phyloP scores from a whole-genome alignment of 805 yeast species.

The Candida silvicultrix region DNA sequence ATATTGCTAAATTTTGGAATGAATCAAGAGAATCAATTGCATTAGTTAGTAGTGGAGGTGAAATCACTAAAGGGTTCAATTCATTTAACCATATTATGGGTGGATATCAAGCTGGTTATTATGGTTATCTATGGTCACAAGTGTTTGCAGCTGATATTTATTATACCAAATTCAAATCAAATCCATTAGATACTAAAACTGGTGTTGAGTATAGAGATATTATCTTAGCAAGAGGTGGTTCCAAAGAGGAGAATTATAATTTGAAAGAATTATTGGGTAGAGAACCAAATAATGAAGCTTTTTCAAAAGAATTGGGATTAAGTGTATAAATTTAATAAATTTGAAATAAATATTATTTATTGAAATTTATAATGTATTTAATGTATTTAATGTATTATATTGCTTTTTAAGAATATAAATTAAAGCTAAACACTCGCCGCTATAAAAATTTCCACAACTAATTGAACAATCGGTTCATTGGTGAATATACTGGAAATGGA shows the following conservation, averaged over 20 bases:
- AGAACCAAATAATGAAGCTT: conserved; percentile 67
- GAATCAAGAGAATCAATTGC: conserved; percentile 56
- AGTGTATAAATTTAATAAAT: too few species aligned
- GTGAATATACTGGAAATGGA: too few species aligned
- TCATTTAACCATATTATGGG: conserved; percentile 74
- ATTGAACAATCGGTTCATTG: too few species aligned
- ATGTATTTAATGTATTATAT: too few species aligned
- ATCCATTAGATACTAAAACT: conserved; percentile 55
- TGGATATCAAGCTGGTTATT: conserved; percentile 83
- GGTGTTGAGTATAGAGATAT: conserved; percentile 69
- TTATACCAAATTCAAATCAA: conserved; percentile 57
- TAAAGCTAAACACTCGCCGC: too few species aligned
- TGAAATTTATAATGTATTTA: too few species aligned
- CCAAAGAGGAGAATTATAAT: conserved; percentile 60
- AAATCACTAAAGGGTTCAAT: conserved; percentile 57
- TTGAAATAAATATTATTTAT: too few species aligned
- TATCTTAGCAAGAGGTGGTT: conserved; percentile 67
- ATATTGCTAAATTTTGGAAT: conserved; percentile 59
- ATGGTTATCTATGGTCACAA: conserved; percentile 81
- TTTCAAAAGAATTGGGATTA: conserved; percentile 60
- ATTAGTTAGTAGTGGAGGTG: conserved; percentile 48
- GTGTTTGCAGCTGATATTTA: conserved; percentile 83
- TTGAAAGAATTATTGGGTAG: conserved; percentile 67
- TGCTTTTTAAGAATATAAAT: too few species aligned
- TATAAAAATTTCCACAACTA: too few species aligned